Percentiles rank a stretch among this genome's conserved stretches.
Evolutionary conservation across 2,329 filamentous ascomycete species (phyloP).

Genomic region (Eutypella sp.): DNA sequence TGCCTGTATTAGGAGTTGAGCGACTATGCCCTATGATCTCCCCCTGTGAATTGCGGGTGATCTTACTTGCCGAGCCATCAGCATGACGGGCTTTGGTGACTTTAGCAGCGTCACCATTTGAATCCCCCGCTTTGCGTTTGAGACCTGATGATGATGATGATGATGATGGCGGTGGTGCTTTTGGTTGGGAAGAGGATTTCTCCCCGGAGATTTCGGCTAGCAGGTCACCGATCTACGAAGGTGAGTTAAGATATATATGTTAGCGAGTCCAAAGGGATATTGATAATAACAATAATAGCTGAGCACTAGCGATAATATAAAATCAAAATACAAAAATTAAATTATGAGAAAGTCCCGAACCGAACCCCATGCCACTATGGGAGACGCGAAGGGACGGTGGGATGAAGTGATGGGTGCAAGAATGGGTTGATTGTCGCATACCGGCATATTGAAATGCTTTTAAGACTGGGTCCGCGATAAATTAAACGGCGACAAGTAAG

Average conservation of each 20-base stretch:
- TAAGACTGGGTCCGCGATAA: too few relatives aligned
- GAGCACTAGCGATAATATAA: too few relatives aligned
- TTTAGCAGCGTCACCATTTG: slow-evolving; percentile 20
- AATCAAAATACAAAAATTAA: too few relatives aligned
- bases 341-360: too few relatives aligned
- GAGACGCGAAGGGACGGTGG: too few relatives aligned
- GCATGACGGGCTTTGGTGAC: slow-evolving; percentile 21
- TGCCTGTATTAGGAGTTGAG: slow-evolving; percentile 16
- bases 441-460: slow-evolving; percentile 30
- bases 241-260: slow-evolving; percentile 14
- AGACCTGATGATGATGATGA: slow-evolving; percentile 19
- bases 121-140: slow-evolving; percentile 56
- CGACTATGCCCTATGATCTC: slow-evolving; percentile 16
- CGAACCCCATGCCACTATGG: too few relatives aligned
- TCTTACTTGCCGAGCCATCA: slow-evolving; percentile 23
- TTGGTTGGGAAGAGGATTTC: slow-evolving; percentile 33
- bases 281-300: too few relatives aligned
- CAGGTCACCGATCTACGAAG: slow-evolving; percentile 48
- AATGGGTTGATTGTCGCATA: slow-evolving; percentile 21
- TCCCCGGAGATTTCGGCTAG: slow-evolving; percentile 58
- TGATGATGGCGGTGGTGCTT: slow-evolving; percentile 18
- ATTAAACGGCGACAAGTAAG: slow-evolving; percentile 7
- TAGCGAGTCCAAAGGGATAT: too few relatives aligned
- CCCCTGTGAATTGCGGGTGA: slow-evolving; percentile 19
- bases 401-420: too few relatives aligned